Evolutionary conservation across 352 stramenopile species (phyloP), one percentile per base, ranked within the genome.

Genomic region (Pythium myriotylum): DNA sequence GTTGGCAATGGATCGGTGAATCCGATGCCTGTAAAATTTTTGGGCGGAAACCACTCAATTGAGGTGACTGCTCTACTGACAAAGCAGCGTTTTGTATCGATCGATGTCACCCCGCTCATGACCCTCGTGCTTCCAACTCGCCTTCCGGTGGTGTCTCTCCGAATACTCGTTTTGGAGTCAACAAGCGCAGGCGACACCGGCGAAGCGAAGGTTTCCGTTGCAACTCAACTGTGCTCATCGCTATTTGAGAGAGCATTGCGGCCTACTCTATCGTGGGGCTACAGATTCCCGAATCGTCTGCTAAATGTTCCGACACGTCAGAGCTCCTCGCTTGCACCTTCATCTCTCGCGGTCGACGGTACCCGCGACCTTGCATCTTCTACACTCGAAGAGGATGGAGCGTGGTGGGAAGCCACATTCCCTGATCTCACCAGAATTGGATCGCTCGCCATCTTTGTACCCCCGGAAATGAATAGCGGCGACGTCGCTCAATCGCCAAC

Each of bases 201-300:
- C 1, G 72, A 55, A 0, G 68, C 59, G 16, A 63, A 67, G 13
- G 12, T 26, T 4, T 1, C 24, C 1, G 46, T 39, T 3, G 67
- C 53, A 6, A 89, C 79, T 0, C 81, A 91, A 8, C 46, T 91
- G 4, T 91, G 81, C 29, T 89, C 81, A 6, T 91, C 81, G 0
- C 29, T 75, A 12, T 91, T 91, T 57, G 81, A 86, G 26, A 64
- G 77, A 13, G 72, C 71, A 7, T 51, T 93, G 0, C 68, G 74
- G 8, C 84, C 84, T 5, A 56, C 65, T 5, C 51, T 93, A 0
- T 46, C 67, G 23, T 16, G 90, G 13, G 61, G 45, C 1, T 91
- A 85, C 33, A 14, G 45, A 6, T 86, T 88, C 19, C 71, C 74
- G 0, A 90, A 88, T 24, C 33, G 81, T 5, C 50, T 91, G 4